Percentiles rank a stretch among this genome's conserved stretches.
These are phyloP conservation scores for Echinochloa phyllopogon DNA, from an alignment of 176 grass and related monocot species.

Conservation along the genomic window DNA sequence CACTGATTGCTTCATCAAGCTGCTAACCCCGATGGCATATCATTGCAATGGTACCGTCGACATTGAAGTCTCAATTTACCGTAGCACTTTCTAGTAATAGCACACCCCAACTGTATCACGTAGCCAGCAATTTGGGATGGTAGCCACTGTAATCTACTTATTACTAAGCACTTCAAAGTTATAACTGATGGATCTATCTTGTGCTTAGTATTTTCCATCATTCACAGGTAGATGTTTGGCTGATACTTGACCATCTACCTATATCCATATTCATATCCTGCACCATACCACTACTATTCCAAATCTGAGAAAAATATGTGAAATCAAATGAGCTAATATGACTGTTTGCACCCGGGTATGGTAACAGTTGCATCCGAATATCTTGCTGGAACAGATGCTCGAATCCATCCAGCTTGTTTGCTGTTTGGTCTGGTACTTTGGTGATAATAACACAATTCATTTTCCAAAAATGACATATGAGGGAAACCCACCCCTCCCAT, in stretches of 20 bases:
- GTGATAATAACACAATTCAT: background rate
- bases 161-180: background rate
- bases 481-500: background rate
- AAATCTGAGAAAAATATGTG: background rate
- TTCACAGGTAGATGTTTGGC: background rate
- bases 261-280: background rate
- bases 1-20: background rate
- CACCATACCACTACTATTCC: background rate
- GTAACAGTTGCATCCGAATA: background rate
- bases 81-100: background rate
- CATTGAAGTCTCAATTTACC: background rate
- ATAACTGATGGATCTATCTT: background rate
- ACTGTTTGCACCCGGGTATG: background rate
- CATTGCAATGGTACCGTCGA: background rate
- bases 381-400: background rate
- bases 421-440: background rate
- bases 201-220: background rate
- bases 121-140: background rate
- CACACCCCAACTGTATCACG: background rate
- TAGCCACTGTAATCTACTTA: background rate
- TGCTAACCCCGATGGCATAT: background rate
- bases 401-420: background rate
- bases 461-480: background rate
- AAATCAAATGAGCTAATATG: background rate
- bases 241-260: background rate